Evolutionary conservation across 305 asterid genomes (phyloP).

Genomic region (Fraxinus floribunda): DNA sequence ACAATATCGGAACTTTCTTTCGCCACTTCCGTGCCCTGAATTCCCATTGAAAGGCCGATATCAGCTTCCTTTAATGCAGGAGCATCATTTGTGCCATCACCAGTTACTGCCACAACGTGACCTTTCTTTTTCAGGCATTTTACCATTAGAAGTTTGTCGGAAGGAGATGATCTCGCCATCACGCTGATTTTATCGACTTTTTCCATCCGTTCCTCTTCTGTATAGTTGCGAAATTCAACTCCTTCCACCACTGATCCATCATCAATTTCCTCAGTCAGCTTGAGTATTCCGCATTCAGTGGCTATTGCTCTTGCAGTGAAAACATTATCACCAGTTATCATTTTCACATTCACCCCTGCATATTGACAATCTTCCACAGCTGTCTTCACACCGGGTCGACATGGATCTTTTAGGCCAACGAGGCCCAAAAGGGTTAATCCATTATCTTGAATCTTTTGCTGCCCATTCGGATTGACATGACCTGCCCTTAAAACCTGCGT

Average conservation of each 20-base stretch:
- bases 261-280: not conserved
- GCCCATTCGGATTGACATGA: not conserved
- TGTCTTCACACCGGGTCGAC: conserved; percentile 34
- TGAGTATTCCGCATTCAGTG: conserved; percentile 37
- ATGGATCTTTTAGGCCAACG: conserved; percentile 34
- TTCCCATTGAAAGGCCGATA: conserved; percentile 37
- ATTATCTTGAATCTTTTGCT: conserved; percentile 11
- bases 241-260: conserved; percentile 36
- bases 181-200: conserved; percentile 31
- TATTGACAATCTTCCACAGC: conserved; percentile 31
- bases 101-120: conserved; percentile 50
- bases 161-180: conserved; percentile 47
- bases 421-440: conserved; percentile 27
- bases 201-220: conserved; percentile 27
- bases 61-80: conserved; percentile 47
- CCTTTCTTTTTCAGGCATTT: conserved; percentile 41
- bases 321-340: conserved; percentile 39
- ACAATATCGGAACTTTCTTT: conserved; percentile 38
- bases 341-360: conserved; percentile 39
- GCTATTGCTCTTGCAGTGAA: conserved; percentile 41
- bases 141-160: conserved; percentile 47
- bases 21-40: conserved; percentile 31
- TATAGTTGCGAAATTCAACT: conserved; percentile 25
- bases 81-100: conserved; percentile 50
- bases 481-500: conserved; percentile 8